These are phyloP conservation scores for Casuarina equisetifolia DNA, from an alignment of 306 rosid species.

Conservation along the genomic window DNA sequence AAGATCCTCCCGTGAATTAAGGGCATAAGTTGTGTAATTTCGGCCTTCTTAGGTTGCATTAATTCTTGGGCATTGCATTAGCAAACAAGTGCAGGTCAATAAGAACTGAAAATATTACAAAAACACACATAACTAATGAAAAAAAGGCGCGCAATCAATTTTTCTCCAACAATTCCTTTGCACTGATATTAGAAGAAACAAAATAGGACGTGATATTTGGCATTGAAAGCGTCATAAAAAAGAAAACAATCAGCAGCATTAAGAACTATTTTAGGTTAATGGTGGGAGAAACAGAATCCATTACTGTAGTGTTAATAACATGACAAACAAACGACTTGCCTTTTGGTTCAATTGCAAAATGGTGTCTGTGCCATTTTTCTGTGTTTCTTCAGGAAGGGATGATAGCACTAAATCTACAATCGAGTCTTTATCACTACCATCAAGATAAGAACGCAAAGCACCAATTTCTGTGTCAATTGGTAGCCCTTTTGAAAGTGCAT, in stretches of 20 bases:
- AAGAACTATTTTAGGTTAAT: slow-evolving; percentile 7
- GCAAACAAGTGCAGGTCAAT: not conserved
- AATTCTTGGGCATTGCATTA: not conserved
- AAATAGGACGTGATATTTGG: not conserved
- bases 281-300: not conserved
- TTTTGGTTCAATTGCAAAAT: slow-evolving; percentile 70
- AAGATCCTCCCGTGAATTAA: not conserved
- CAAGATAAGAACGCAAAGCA: slow-evolving; percentile 62
- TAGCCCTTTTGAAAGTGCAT: slow-evolving; percentile 81
- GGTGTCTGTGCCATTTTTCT: slow-evolving; percentile 66
- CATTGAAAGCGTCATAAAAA: not conserved
- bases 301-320: slow-evolving; percentile 3
- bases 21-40: no score
- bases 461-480: slow-evolving; percentile 83
- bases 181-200: not conserved
- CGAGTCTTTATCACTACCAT: slow-evolving; percentile 76
- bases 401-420: slow-evolving; percentile 74
- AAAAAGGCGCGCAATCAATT: not conserved
- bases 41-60: no score
- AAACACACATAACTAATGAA: not conserved
- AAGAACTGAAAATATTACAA: not conserved
- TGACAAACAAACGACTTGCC: slow-evolving; percentile 46
- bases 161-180: not conserved
- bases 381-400: slow-evolving; percentile 87
- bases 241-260: slow-evolving; percentile 16